Percentiles rank a stretch among this genome's conserved stretches.
phyloP scores from a whole-genome alignment of 208 protist genomes.

The Wallacemonas sp. region DNA sequence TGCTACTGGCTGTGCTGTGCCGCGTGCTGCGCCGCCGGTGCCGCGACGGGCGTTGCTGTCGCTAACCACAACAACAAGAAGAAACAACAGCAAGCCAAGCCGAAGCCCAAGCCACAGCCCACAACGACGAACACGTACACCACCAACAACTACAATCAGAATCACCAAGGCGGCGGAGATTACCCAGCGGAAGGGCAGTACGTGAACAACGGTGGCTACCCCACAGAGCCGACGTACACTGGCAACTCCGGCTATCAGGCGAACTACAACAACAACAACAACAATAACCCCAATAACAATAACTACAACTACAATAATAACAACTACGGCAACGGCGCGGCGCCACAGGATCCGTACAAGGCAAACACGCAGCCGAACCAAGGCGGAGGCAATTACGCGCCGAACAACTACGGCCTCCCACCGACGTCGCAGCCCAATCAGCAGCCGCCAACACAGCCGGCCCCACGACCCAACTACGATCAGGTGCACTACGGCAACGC shows the following conservation, averaged over 20 bases:
- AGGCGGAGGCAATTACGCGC: background rate
- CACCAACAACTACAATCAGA: constrained; percentile 16
- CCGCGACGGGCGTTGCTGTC: background rate
- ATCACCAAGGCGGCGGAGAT: background rate
- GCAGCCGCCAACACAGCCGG: background rate
- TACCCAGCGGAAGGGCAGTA: background rate
- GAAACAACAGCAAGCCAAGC: background rate
- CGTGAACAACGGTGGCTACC: background rate
- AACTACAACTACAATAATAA: background rate
- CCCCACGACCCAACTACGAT: background rate
- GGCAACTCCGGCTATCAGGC: background rate
- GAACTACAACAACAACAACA: background rate
- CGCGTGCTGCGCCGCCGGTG: constrained; percentile 19
- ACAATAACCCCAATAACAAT: background rate
- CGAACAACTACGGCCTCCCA: background rate
- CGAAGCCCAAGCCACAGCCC: background rate
- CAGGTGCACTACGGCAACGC: background rate
- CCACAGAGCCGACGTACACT: background rate
- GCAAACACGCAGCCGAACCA: background rate
- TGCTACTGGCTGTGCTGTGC: constrained; percentile 12
- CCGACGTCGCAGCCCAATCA: background rate
- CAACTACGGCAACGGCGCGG: background rate
- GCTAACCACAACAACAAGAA: constrained; percentile 4
- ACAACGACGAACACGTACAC: constrained; percentile 7
- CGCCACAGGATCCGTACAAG: constrained; percentile 2